Conservation (phyloP, 352 stramenopile species). For the Pythium dissotocum region DNA sequence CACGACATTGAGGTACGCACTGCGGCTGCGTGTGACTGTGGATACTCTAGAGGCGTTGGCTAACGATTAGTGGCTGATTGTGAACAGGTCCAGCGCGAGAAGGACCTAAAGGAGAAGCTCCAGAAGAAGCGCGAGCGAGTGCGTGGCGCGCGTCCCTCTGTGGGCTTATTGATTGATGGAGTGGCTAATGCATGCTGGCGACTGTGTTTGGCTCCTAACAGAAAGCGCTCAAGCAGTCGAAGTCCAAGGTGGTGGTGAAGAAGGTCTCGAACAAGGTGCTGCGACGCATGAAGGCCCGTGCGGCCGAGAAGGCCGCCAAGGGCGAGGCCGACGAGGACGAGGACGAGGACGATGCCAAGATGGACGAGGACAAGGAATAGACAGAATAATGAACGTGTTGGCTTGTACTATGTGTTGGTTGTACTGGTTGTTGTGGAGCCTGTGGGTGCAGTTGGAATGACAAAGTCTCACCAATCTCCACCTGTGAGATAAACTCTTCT, state of each 20-base stretch:
- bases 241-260: conserved; percentile 35
- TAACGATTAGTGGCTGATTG: background rate
- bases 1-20: conserved; percentile 37
- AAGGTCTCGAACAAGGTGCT: conserved; percentile 46
- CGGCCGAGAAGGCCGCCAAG: conserved; percentile 33
- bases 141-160: background rate
- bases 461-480: too few relatives aligned
- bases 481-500: too few relatives aligned
- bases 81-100: conserved; percentile 28
- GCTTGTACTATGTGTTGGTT: background rate
- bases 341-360: conserved; percentile 15
- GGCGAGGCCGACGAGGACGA: conserved; percentile 20
- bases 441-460: too few relatives aligned
- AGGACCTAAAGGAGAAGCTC: conserved; percentile 39
- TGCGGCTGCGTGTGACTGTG: background rate
- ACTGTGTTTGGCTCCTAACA: conserved; percentile 9
- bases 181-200: background rate
- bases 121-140: conserved; percentile 40
- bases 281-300: conserved; percentile 36
- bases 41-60: background rate
- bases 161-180: background rate
- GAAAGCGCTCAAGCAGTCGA: conserved; percentile 31
- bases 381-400: background rate
- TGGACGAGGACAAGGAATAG: conserved; percentile 26
- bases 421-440: background rate